Conservation (phyloP, 345 rosid genomes). For the Populus davidiana region DNA sequence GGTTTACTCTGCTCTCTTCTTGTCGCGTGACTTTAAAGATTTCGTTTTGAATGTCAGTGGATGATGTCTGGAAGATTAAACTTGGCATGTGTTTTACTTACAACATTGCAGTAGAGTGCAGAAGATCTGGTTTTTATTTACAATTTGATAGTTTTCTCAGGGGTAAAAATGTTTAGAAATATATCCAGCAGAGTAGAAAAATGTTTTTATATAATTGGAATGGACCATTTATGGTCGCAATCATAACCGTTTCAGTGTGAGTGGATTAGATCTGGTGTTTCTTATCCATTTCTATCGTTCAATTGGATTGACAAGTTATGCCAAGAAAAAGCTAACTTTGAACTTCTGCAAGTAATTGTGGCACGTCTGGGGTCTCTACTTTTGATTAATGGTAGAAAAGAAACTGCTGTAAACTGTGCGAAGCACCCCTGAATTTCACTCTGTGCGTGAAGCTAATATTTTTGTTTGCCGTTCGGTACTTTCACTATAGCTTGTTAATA, state of each 20-base stretch:
- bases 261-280: not conserved
- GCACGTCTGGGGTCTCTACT: not conserved
- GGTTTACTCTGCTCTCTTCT: not conserved
- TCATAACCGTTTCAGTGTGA: not conserved
- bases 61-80: not conserved
- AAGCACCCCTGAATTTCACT: not conserved
- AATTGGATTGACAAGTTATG: not conserved
- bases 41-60: not conserved
- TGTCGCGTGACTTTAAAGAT: too few relatives aligned
- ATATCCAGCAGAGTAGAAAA: not conserved
- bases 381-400: not conserved
- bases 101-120: not conserved
- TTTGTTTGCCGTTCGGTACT: not conserved
- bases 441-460: not conserved
- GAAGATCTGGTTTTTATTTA: slow-evolving; percentile 10
- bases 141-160: not conserved
- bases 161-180: not conserved
- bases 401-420: not conserved
- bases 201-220: not conserved
- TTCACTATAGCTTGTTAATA: not conserved
- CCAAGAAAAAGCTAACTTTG: not conserved
- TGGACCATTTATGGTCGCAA: not conserved
- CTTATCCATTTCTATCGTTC: not conserved
- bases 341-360: not conserved
- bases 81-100: not conserved